Conservation (phyloP, 805 yeast genomes). For the Starmerella potacharoeniae region DNA sequence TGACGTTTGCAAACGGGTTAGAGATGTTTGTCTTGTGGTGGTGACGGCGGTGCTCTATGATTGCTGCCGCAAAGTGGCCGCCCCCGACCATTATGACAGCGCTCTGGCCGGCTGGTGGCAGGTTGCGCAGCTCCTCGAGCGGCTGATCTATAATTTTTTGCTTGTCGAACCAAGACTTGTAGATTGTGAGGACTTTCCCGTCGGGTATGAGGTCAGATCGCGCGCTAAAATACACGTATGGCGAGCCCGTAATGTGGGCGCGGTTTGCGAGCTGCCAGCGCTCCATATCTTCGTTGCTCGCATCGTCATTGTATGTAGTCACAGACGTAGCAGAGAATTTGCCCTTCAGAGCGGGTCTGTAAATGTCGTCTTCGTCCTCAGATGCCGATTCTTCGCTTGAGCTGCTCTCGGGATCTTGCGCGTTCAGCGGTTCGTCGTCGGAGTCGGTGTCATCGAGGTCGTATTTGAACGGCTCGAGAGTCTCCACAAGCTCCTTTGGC, state of each 20-base stretch:
- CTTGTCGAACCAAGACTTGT: conserved; percentile 48
- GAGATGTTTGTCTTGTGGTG: conserved; percentile 42
- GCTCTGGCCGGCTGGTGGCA: conserved; percentile 37
- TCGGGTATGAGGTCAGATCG: conserved; percentile 29
- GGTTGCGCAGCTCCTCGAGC: conserved; percentile 33
- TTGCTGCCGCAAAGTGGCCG: conserved; percentile 96
- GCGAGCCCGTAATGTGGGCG: conserved; percentile 39
- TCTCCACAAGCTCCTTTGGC: conserved; percentile 19
- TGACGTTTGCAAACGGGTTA: conserved; percentile 36
- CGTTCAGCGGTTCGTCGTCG: conserved; percentile 1
- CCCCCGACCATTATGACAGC: conserved; percentile 92
- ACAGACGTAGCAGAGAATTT: conserved; percentile 33
- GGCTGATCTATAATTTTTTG: conserved; percentile 38
- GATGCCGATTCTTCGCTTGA: conserved; percentile 13
- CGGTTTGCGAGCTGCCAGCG: conserved; percentile 20
- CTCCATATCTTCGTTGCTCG: conserved; percentile 13
- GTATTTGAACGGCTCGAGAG: conserved; percentile 23
- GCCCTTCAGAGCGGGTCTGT: neutral
- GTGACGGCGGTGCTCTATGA: conserved; percentile 56
- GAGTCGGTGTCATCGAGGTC: conserved; percentile 13
- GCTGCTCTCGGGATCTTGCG: conserved; percentile 2
- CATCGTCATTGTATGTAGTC: conserved; percentile 35
- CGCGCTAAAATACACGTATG: conserved; percentile 48
- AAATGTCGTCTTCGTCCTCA: conserved; percentile 24
- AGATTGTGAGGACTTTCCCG: conserved; percentile 49